phyloP scores from a whole-genome alignment of 2,329 filamentous ascomycete species.

The Xylariaceae sp. region DNA sequence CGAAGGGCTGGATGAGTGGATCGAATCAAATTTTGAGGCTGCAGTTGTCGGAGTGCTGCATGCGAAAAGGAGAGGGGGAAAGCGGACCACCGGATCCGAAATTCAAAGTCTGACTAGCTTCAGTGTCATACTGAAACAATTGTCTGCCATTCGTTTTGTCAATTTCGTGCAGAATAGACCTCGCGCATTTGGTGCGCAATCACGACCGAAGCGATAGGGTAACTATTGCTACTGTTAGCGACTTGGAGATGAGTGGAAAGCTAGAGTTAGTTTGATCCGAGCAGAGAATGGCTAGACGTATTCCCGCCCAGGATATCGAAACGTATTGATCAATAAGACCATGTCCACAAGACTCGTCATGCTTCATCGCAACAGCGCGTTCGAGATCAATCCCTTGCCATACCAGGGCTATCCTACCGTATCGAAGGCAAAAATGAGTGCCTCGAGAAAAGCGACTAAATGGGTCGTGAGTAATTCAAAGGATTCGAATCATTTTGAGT shows the following conservation, averaged over 20 bases:
- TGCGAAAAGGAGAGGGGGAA: background rate
- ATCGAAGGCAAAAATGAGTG: too few relatives aligned
- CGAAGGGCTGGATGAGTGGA: background rate
- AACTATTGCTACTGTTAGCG: background rate
- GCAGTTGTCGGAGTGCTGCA: background rate
- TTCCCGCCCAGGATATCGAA: background rate
- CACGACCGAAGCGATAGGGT: background rate
- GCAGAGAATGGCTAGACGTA: background rate
- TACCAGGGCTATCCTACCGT: too few relatives aligned
- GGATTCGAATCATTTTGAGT: too few relatives aligned
- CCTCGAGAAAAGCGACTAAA: too few relatives aligned
- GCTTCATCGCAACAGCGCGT: background rate
- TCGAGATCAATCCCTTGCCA: too few relatives aligned
- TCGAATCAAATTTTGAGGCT: background rate
- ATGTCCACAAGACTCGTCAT: background rate
- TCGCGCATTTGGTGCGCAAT: background rate
- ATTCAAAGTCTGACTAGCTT: background rate
- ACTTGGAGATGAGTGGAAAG: background rate
- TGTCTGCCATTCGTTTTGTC: background rate
- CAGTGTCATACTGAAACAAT: background rate
- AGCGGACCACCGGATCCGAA: background rate
- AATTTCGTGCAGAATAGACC: background rate
- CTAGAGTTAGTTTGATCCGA: background rate
- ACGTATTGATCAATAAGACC: background rate
- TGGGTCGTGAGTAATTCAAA: too few relatives aligned